Base-by-base conservation (phyloP, 139 green algal species). In the Chlorella sp. region DNA sequence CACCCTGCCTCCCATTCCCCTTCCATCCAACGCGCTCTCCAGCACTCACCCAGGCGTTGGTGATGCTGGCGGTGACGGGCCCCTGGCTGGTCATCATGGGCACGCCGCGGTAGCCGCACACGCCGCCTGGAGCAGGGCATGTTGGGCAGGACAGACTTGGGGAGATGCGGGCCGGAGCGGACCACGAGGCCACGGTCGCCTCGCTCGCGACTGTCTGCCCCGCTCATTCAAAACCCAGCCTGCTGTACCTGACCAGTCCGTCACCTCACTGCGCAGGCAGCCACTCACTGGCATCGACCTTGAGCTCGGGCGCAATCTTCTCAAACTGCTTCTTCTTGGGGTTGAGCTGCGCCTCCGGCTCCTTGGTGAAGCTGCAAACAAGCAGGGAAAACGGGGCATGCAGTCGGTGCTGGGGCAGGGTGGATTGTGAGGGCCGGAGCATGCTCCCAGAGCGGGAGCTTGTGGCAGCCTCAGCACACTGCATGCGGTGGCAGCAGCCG, bases 311-410 rank as follows among this genome's bases (percentile, higher is more conserved):
- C 39, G 94, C 90, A 3, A 98, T 87, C 36, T 88, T 86, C 85
- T 98, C 96, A 34, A 97, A 94, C 23, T 97, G 86, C 89, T 98
- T 98, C 91, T 97, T 97, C 89, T 98, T 98, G 28, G 95, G 96
- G 84, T 96, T 94, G 60, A 98, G 87, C 89, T 95, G 89, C 15
- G 89, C 90, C 30, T 94, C 82, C 32, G 94, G 92, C 34, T 88
- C 78, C 26, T 65, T 74, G 32, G 30, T 69, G 75, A 88, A 95
- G 26, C 92, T 95, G 89, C 78, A 30, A n/a, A 0, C 23, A 47
- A 36, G 13, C 26, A 21, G 39, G 70, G 2, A 34, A 20, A 56
- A 26, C n/a, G n/a, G n/a, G n/a, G n/a, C n/a, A n/a, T n/a, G n/a
- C n/a, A n/a, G n/a, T n/a, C n/a, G n/a, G n/a, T n/a, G n/a, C n/a